These are phyloP conservation scores for Fusarium tanahbumbuense DNA, from an alignment of 2,329 filamentous ascomycete species.

Conservation along the genomic window DNA sequence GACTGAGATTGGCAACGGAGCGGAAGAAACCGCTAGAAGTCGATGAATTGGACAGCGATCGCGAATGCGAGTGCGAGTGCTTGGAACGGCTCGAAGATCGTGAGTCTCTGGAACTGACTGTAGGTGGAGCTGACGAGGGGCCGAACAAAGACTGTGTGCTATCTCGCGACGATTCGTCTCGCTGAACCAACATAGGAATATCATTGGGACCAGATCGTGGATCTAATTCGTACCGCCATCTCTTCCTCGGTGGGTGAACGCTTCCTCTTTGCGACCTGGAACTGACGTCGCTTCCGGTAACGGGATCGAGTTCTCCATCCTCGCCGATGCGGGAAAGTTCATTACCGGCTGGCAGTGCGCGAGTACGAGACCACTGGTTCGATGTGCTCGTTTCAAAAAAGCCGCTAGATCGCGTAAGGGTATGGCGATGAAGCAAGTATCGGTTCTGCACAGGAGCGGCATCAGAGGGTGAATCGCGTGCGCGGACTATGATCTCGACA, in stretches of 20 bases:
- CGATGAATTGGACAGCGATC: slow-evolving; percentile 65
- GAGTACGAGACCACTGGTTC: slow-evolving; percentile 72
- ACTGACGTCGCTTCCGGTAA: slow-evolving; percentile 41
- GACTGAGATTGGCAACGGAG: slow-evolving; percentile 82
- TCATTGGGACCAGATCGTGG: slow-evolving; percentile 77
- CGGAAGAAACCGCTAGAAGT: slow-evolving; percentile 75
- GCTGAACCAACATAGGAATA: slow-evolving; percentile 89
- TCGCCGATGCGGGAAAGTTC: slow-evolving; percentile 68
- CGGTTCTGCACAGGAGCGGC: slow-evolving; percentile 68
- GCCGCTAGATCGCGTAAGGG: slow-evolving; percentile 87
- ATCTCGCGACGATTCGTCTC: slow-evolving; percentile 60
- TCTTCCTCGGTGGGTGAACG: slow-evolving; percentile 54
- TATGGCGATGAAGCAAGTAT: slow-evolving; percentile 89
- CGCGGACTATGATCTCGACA: slow-evolving; percentile 85
- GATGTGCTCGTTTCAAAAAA: slow-evolving; percentile 92
- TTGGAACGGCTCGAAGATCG: slow-evolving; percentile 40
- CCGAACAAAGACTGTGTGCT: slow-evolving; percentile 51
- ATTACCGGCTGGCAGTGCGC: slow-evolving; percentile 49
- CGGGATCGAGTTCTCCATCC: slow-evolving; percentile 46
- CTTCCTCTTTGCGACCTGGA: slow-evolving; percentile 28
- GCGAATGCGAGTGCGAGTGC: slow-evolving; percentile 47
- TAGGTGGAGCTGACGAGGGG: slow-evolving; percentile 35
- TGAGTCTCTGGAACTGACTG: slow-evolving; percentile 58
- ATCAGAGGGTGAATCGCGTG: slow-evolving; percentile 54
- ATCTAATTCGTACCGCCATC: slow-evolving; percentile 92